These are phyloP conservation scores for Yamadazyma endophytica DNA, from an alignment of 805 yeast genomes.

Conservation along the genomic window DNA sequence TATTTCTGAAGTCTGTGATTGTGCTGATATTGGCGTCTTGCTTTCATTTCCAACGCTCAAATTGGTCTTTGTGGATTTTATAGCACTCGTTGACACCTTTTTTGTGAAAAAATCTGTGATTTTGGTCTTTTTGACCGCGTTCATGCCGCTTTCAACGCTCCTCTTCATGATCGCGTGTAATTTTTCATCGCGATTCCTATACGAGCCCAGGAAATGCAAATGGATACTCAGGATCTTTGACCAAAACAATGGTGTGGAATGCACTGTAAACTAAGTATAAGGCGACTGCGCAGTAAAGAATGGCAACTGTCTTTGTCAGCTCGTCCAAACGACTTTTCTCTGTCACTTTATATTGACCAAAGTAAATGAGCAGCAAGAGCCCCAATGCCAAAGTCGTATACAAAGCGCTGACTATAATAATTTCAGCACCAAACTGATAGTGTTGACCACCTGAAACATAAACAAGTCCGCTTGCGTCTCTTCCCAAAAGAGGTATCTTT, in stretches of 20 bases:
- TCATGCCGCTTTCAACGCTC: too few relatives aligned
- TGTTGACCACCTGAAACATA: constrained; percentile 60
- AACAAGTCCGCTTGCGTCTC: constrained; percentile 47
- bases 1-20: too few relatives aligned
- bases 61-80: too few relatives aligned
- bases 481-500: constrained; percentile 59
- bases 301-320: constrained; percentile 9
- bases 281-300: constrained; percentile 18
- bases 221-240: constrained; percentile 50
- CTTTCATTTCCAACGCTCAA: too few relatives aligned
- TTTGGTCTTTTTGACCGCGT: constrained; percentile 5
- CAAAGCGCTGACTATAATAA: constrained; percentile 46
- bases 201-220: constrained; percentile 31
- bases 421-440: constrained; percentile 71
- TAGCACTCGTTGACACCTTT: too few relatives aligned
- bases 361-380: constrained; percentile 36
- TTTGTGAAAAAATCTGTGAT: constrained; percentile 15
- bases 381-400: constrained; percentile 45
- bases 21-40: too few relatives aligned
- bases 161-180: neutral
- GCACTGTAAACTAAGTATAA: constrained; percentile 38
- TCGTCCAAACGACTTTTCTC: constrained; percentile 13
- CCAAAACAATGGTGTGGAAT: constrained; percentile 39
- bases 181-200: constrained; percentile 8
- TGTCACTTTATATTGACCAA: constrained; percentile 28